Evolutionary conservation across 2,329 filamentous ascomycete species (phyloP), one percentile per base, ranked within the genome.

Genomic region (Cladophialophora carrionii): DNA sequence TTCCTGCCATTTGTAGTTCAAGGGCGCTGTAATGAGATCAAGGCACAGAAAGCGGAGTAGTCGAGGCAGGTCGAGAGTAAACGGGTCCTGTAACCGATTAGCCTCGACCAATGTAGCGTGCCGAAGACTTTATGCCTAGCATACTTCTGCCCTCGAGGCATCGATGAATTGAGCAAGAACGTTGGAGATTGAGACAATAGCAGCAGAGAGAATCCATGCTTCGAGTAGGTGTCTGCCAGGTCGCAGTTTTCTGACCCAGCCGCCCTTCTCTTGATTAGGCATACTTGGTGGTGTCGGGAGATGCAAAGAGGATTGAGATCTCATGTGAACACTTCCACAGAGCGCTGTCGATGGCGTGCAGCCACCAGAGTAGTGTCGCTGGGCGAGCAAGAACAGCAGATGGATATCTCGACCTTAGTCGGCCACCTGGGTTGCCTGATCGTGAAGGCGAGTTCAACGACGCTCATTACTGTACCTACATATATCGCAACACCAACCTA

Each of bases 1-100:
- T 61, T 82, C 79, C 70, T 87, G 84, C 85, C 85, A 87, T 62
- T 83, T 75, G 70, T 84, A 86, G 68, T 85, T 86, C 57, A 85
- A 81, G 6, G 85, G 85, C 1, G 84, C 80, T 4, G 82, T 82
- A 49, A 87, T 74, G 62, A 87, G 73, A 2, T 83, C 79, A 59
- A 84, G 79, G 43, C 81, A 76, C 46, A 84, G 79, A 74, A 87
- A 87, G 68, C 84, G 84, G 22, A 84, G 73, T 34, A 87, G 77
- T 34, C 82, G 79, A 32, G 77, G 65, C 1, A 78, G 55, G 64
- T 86, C 82, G 59, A 87, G 76, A 46, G 73, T 69, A 54, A 84
- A 78, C 8, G 80, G 76, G 60, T 67, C 74, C 79, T 81, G 63
- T 22, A 26, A 4, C 55, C 20, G 17, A n/a, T 32, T 26, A 31